Conservation (phyloP, 2,329 filamentous ascomycete species). For the Epichloe brachyelytri region DNA sequence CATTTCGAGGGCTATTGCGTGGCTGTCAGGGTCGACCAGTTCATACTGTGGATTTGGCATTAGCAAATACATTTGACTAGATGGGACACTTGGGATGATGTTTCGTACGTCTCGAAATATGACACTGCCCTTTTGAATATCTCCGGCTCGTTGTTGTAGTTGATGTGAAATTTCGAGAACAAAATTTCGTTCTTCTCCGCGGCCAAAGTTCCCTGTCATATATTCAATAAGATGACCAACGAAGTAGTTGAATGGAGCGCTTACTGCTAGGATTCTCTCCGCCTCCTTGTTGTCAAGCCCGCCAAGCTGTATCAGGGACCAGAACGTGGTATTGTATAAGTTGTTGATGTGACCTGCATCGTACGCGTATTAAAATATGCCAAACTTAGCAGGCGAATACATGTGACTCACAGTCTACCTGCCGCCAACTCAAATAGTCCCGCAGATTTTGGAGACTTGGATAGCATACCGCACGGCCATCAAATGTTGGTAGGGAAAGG, state of each 20-base stretch:
- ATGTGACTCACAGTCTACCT: slow-evolving; percentile 68
- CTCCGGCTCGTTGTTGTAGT: slow-evolving; percentile 93
- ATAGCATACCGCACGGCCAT: slow-evolving; percentile 83
- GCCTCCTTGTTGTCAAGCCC: slow-evolving; percentile 66
- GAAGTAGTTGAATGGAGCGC: not conserved
- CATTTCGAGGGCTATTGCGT: slow-evolving; percentile 32
- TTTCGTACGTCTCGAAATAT: slow-evolving; percentile 62
- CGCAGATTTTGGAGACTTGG: slow-evolving; percentile 69
- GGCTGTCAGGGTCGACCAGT: slow-evolving; percentile 45
- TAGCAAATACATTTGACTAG: not conserved
- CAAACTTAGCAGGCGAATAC: not conserved
- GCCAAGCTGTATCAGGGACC: slow-evolving; percentile 70
- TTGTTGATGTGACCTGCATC: slow-evolving; percentile 88
- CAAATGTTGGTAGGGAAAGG: slow-evolving; percentile 77
- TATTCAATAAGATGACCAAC: slow-evolving; percentile 9
- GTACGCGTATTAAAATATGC: slow-evolving; percentile 13
- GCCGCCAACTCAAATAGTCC: slow-evolving; percentile 95
- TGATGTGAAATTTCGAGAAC: slow-evolving; percentile 78
- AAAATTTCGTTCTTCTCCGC: slow-evolving; percentile 93
- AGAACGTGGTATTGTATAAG: slow-evolving; percentile 95
- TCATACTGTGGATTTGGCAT: slow-evolving; percentile 46
- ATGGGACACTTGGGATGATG: not conserved
- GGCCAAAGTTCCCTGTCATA: slow-evolving; percentile 59
- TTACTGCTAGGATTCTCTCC: slow-evolving; percentile 63
- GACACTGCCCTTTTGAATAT: slow-evolving; percentile 91